Percentiles rank a stretch among this genome's conserved stretches.
Evolutionary conservation across 306 rosid species (phyloP).

Genomic region (Boehmeria nivea): DNA sequence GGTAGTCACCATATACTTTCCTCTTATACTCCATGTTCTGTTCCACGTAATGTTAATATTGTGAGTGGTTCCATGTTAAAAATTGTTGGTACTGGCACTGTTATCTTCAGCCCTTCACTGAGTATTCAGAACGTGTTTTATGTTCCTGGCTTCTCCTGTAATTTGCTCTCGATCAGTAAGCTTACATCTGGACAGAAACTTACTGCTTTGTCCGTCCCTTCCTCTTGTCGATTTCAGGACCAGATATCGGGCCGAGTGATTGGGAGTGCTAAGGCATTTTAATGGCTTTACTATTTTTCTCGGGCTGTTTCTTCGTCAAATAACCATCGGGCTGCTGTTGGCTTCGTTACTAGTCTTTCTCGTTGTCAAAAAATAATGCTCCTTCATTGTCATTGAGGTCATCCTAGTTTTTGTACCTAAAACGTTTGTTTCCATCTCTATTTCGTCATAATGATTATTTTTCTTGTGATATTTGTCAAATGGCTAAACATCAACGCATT

Average conservation of each 20-base stretch:
- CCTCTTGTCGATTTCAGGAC: neutral
- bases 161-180: neutral
- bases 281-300: neutral
- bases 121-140: neutral
- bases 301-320: too few species aligned
- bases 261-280: neutral
- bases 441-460: neutral
- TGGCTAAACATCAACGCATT: neutral
- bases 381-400: neutral
- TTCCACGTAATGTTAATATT: neutral
- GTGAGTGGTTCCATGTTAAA: neutral
- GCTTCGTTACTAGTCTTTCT: too few species aligned
- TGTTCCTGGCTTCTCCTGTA: neutral
- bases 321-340: too few species aligned
- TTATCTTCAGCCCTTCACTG: neutral
- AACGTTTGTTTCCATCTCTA: neutral
- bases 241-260: neutral
- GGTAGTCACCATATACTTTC: too few species aligned
- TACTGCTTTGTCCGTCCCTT: neutral
- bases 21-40: too few species aligned
- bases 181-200: neutral
- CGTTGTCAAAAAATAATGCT: neutral
- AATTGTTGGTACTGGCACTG: neutral
- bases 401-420: neutral
- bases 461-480: neutral